Evolutionary conservation across 805 yeast species (phyloP).

Genomic region (Hagleromyces aurorensis): DNA sequence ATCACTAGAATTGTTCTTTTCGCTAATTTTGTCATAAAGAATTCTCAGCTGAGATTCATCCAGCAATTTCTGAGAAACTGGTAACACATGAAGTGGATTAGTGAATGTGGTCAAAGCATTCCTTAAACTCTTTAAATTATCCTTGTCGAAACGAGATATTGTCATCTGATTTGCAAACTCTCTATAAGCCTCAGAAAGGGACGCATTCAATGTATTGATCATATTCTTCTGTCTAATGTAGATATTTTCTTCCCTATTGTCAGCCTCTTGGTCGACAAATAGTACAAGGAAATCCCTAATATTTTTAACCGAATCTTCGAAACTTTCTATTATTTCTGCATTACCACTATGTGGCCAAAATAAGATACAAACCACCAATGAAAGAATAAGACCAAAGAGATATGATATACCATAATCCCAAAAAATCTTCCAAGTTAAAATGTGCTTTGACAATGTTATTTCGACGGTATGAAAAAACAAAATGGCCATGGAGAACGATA

Average conservation of each 20-base stretch:
- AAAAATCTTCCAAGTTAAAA: conserved; percentile 29
- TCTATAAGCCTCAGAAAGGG: conserved; percentile 36
- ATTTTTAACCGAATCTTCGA: conserved; percentile 19
- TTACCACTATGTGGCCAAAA: conserved; percentile 39
- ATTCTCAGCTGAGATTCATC: conserved; percentile 14
- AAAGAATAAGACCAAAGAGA: conserved; percentile 35
- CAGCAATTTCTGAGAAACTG: conserved; percentile 22
- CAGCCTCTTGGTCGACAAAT: conserved; percentile 13
- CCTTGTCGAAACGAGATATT: conserved; percentile 30
- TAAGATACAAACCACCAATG: conserved; percentile 30
- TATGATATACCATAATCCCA: conserved; percentile 41
- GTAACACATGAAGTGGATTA: conserved; percentile 37
- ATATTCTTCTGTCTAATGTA: conserved; percentile 25
- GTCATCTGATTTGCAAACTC: conserved; percentile 37
- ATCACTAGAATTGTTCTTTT: not conserved
- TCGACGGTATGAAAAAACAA: conserved; percentile 31
- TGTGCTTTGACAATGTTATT: conserved; percentile 11
- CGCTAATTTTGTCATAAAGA: conserved; percentile 8
- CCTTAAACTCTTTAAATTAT: conserved; percentile 32
- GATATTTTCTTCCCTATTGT: conserved; percentile 14
- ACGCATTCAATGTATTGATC: conserved; percentile 27
- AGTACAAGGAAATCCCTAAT: conserved; percentile 23
- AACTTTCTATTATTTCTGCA: conserved; percentile 22
- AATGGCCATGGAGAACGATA: conserved; percentile 32
- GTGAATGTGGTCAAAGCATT: conserved; percentile 36